Evolutionary conservation across 139 green algal genomes (phyloP).

Genomic region (Closterium sp.): DNA sequence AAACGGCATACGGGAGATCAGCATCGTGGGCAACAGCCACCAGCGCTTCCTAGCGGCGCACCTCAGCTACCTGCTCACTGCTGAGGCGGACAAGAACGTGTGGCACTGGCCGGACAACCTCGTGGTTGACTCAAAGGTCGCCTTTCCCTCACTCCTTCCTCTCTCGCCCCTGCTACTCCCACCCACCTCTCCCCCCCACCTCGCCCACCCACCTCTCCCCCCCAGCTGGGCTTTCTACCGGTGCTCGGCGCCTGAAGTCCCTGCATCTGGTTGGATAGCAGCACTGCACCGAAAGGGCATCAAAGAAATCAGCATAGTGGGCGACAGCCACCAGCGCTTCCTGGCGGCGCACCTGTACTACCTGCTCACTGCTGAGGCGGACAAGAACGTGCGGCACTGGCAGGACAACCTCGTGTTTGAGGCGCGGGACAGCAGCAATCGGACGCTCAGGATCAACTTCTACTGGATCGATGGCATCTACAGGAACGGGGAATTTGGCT

Average conservation of each 20-base stretch:
- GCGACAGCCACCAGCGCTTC: not conserved
- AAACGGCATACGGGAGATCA: not conserved
- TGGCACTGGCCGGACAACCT: not conserved
- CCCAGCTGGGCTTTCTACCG: not conserved
- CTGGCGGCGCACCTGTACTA: not conserved
- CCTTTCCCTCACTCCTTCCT: not conserved
- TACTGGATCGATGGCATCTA: constrained; percentile 8
- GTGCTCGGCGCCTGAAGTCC: not conserved
- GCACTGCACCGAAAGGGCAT: not conserved
- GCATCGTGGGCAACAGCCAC: not conserved
- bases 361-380: not conserved
- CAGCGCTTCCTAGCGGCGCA: not conserved
- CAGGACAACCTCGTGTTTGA: not conserved
- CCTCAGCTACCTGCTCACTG: not conserved
- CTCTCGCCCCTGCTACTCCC: not conserved
- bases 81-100: not conserved
- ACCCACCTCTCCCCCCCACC: too few relatives aligned
- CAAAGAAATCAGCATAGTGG: not conserved
- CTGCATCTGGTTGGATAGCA: not conserved
- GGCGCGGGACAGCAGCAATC: not conserved
- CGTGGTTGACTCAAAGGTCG: too few relatives aligned
- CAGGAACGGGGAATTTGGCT: not conserved
- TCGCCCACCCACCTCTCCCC: too few relatives aligned
- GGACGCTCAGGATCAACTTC: not conserved
- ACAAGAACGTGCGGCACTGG: not conserved